Evolutionary conservation across 176 grass and related monocot genomes (phyloP), one percentile per base, ranked within the genome.

Genomic region (Secale cereale): DNA sequence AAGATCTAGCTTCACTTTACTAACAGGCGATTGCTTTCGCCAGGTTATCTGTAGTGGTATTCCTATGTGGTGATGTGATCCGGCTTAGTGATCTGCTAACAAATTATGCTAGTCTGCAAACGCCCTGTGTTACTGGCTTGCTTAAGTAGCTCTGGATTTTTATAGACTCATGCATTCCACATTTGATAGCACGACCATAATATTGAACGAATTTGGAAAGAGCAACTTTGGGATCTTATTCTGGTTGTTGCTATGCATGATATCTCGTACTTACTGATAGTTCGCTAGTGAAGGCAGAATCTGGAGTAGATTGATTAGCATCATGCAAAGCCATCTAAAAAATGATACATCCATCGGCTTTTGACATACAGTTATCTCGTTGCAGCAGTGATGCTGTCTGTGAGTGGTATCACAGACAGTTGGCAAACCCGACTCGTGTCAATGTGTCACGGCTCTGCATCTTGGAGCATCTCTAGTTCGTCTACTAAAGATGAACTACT

Each of bases 21-120:
- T 40, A 57, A 27, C 8, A 6, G 57, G 40, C 35, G 54, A 28
- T 57, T 56, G 14, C 30, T 35, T 37, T 35, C 62, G 16, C 32
- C 9, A 19, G 43, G 17, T 9, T 14, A 66, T 26, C 17, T 25
- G 26, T 61, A 79, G 76, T 88, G 87, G 59, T 5, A 65, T 80
- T 89, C 45, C 43, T 14, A 16, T 10, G 17, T 75, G 75, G 65
- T 3, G 56, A 84, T 56, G 52, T 74, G 78, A 87, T 74, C 20
- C 30, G 4, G 7, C 2, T 14, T 37, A 28, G 33, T 62, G 10
- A 36, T 60, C 60, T 45, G 5, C 26, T 41, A 60, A 62, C 48
- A 31, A 83, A 52, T 70, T 66, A 30, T n/a, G 23, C 36, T 33
- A 33, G 40, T 50, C 65, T 52, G 5, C 27, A 52, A 36, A 56